Evolutionary conservation across 169 alveolate species (phyloP).

Genomic region (Theileria luwenshuni): DNA sequence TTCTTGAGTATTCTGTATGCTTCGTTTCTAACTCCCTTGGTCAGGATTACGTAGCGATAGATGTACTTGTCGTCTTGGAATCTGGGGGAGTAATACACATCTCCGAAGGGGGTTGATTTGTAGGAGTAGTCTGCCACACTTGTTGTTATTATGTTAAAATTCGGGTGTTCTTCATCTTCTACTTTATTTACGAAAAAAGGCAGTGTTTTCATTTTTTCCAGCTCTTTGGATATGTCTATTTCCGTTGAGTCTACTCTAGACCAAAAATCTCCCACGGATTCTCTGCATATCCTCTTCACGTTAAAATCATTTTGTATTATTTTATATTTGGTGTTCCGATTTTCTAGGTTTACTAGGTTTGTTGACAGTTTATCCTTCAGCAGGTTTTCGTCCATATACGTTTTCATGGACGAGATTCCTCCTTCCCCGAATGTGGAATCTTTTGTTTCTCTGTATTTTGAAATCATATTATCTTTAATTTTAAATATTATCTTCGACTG

Average conservation of each 20-base stretch:
- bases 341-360: too few species aligned
- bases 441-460: too few species aligned
- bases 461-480: too few species aligned
- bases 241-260: slow-evolving; percentile 56
- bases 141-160: slow-evolving; percentile 53
- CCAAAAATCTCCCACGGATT: slow-evolving; percentile 50
- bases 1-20: slow-evolving; percentile 77
- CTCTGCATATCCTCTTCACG: not conserved
- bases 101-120: slow-evolving; percentile 74
- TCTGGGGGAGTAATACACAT: slow-evolving; percentile 84
- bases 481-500: too few species aligned
- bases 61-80: slow-evolving; percentile 81
- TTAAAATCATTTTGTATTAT: too few species aligned
- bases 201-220: not conserved
- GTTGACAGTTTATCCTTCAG: too few species aligned
- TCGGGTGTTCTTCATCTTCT: not conserved
- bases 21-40: slow-evolving; percentile 81
- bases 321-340: too few species aligned
- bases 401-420: too few species aligned
- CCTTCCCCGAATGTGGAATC: too few species aligned
- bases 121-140: slow-evolving; percentile 61
- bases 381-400: too few species aligned
- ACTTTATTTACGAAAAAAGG: not conserved
- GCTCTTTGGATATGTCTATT: slow-evolving; percentile 21
- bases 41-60: slow-evolving; percentile 80